Base-by-base conservation (phyloP, 257 asterid genomes). In the Solanum bulbocastanum region DNA sequence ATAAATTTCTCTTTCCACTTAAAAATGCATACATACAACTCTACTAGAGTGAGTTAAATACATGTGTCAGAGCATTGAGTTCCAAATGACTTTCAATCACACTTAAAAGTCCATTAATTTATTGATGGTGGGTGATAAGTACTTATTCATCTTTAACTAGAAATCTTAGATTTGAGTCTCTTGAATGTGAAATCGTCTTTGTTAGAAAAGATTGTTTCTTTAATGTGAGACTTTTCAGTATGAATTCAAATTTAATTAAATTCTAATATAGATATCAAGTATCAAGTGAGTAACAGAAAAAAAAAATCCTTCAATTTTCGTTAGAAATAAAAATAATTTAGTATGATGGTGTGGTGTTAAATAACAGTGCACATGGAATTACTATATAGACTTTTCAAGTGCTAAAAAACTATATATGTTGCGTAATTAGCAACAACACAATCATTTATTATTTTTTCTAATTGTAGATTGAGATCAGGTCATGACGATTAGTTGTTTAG, bases 211-310 rank as follows among this genome's bases (percentile, higher is more conserved):
- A 7, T 2, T 7, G 6, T 46, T 6, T 0, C 10, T 3, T 56
- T 3, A 56, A 56, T 56, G 0, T 56, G 10, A 18, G 10, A 56
- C 10, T 6, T 18, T 6, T 20, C n/a, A 0, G 7, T 7, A 56
- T 56, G 0, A 56, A 56, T 18, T 8, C 0, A 0, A 18, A 18
- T 56, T 56, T 2, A 56, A 0, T 18, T 8, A 6, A 0, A 20
- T 8, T 56, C 11, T 20, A 18, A 18, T 56, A 18, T 52, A 52
- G 0, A 52, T 52, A 52, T 15, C 1, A 14, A 52, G 2, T 1
- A 52, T 52, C 10, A n/a, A 52, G 0, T 18, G n/a, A 52, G 62
- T 18, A 52, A 2, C 3, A 15, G 1, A 0, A 18, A 52, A 49
- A 52, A 49, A 18, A 16, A 16, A 7, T 20, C 7, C 32, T 10